phyloP scores from a whole-genome alignment of 2,329 filamentous ascomycete species.

The Colletotrichum sp. region DNA sequence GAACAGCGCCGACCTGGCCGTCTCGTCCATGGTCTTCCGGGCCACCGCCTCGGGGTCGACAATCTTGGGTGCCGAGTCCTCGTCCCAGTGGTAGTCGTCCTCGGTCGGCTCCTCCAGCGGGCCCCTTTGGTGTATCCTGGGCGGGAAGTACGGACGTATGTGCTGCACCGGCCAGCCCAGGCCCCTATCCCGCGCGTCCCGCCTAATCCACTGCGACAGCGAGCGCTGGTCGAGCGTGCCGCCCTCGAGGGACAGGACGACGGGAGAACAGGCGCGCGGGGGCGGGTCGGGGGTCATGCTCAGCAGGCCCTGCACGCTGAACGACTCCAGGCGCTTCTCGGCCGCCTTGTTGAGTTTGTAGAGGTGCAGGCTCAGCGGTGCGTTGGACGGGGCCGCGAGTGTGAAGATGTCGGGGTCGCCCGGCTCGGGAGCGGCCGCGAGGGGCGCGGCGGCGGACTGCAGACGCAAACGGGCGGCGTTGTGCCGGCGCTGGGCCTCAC shows the following conservation, averaged over 20 bases:
- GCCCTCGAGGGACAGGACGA: slow-evolving; percentile 40
- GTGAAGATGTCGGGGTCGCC: slow-evolving; percentile 52
- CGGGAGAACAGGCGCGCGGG: slow-evolving; percentile 27
- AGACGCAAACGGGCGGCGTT: slow-evolving; percentile 37
- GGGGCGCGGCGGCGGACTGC: slow-evolving; percentile 35
- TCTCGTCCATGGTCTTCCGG: not conserved
- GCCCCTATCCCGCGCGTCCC: slow-evolving; percentile 44
- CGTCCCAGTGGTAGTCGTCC: not conserved
- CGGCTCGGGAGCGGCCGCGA: slow-evolving; percentile 45
- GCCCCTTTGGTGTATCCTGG: not conserved
- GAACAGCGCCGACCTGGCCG: slow-evolving; percentile 29
- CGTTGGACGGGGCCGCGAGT: slow-evolving; percentile 48
- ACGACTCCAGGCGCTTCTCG: slow-evolving; percentile 27
- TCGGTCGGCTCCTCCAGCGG: not conserved
- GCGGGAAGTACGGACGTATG: slow-evolving; percentile 17
- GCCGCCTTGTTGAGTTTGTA: slow-evolving; percentile 24
- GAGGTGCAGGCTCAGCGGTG: slow-evolving; percentile 20
- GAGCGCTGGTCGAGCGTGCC: slow-evolving; percentile 28
- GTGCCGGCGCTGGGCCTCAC: slow-evolving; percentile 49
- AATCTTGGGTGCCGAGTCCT: not conserved
- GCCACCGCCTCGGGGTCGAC: not conserved
- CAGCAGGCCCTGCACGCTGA: slow-evolving; percentile 16
- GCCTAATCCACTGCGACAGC: slow-evolving; percentile 42
- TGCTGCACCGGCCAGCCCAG: slow-evolving; percentile 25
- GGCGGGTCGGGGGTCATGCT: slow-evolving; percentile 20